Base-by-base conservation (phyloP, 306 rosid genomes). In the Quercus mongolica region DNA sequence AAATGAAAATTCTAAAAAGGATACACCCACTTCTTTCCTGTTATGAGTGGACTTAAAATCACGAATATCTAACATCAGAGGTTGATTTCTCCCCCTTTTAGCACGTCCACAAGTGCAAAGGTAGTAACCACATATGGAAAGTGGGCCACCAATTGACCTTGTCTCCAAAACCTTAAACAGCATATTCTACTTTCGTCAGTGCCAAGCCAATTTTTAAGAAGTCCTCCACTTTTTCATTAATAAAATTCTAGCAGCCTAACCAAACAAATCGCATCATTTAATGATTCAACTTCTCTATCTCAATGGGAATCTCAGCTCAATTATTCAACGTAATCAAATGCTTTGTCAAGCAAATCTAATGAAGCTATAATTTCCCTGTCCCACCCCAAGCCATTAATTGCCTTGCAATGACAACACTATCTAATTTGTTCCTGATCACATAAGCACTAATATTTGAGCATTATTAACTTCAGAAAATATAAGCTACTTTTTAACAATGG, bases 401-500 rank as follows among this genome's bases (percentile, higher is more conserved):
- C 20, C 7, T 6, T 67, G 25, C 26, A 35, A 67, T 19, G n/a
- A 67, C 71, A 35, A 68, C 51, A 68, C 1, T 19, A 10, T 19
- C n/a, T 18, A 68, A 18, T 68, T 63, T 25, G 12, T 23, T 64
- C 46, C 71, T 64, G 5, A 31, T 64, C 41, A 64, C 5, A 64
- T 18, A 64, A 30, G 30, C 46, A 25, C 17, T 12, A 61, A 61
- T 12, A 23, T 61, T 6, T 6, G 5, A 64, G 19, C 44, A 57
- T 55, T 67, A 75, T 49, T 63, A 55, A 44, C 61, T 23, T 65
- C 30, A 46, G 54, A 57, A 28, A 79, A 69, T 55, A 71, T 25
- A 30, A 76, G 58, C 35, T 41, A 84, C 80, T 71, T 59, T 56
- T 76, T 70, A 81, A 51, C 63, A 71, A 73, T 26, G 68, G 15